Conservation (phyloP, 441 rosid species). For the Populus tomentosa region DNA sequence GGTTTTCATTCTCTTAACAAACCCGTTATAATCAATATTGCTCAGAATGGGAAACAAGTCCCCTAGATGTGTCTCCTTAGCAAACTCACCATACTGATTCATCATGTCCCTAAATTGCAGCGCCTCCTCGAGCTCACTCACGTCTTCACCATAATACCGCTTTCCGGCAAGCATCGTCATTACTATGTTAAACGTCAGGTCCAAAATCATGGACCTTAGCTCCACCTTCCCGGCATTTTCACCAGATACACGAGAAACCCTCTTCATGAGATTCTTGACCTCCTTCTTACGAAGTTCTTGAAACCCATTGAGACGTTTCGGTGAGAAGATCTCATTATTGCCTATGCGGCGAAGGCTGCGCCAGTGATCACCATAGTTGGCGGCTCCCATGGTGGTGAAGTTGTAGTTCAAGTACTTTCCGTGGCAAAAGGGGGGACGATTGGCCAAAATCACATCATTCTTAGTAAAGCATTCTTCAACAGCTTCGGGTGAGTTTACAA, state of each 20-base stretch:
- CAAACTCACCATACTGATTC: conserved; percentile 11
- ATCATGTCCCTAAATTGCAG: conserved; percentile 28
- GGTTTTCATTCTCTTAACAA: conserved; percentile 26
- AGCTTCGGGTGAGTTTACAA: conserved; percentile 5
- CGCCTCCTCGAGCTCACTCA: conserved; percentile 36
- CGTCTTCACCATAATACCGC: conserved; percentile 37
- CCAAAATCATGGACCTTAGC: conserved; percentile 35
- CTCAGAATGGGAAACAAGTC: conserved; percentile 45
- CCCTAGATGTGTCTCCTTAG: conserved; percentile 34
- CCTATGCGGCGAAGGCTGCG: conserved; percentile 61
- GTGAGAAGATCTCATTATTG: conserved; percentile 45
- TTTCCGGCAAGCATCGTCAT: conserved; percentile 50
- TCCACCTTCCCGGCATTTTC: conserved; percentile 34
- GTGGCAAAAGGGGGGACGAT: conserved; percentile 7
- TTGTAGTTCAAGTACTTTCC: neutral
- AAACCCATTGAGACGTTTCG: conserved; percentile 32
- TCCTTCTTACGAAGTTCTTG: conserved; percentile 41
- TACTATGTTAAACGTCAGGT: conserved; percentile 42
- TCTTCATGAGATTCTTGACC: conserved; percentile 25
- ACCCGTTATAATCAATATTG: conserved; percentile 19
- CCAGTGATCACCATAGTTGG: conserved; percentile 37
- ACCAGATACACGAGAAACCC: conserved; percentile 14
- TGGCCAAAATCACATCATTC: conserved; percentile 16
- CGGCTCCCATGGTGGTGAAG: neutral
- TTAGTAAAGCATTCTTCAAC: conserved; percentile 18